Evolutionary conservation across 345 rosid genomes (phyloP).

Genomic region (Murraya koenigii): DNA sequence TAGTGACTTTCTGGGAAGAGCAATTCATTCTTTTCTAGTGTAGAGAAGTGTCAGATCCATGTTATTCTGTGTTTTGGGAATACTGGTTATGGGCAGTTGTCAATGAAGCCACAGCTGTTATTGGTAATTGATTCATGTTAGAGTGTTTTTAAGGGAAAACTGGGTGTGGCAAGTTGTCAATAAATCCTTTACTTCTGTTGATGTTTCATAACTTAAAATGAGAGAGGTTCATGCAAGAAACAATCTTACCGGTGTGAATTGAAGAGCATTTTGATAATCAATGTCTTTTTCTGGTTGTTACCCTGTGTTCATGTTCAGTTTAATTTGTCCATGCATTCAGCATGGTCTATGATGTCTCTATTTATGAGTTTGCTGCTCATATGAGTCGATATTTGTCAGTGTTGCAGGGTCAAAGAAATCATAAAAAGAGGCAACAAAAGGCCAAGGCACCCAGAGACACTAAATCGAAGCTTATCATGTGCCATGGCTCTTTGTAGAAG

Average conservation of each 20-base stretch:
- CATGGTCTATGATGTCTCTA: neutral
- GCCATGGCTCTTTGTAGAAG: neutral
- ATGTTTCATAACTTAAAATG: neutral
- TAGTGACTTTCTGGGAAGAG: neutral
- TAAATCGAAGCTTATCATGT: neutral
- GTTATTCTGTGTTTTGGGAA: neutral
- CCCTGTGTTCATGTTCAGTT: neutral
- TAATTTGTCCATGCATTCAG: neutral
- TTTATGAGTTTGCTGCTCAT: neutral
- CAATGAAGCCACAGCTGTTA: neutral
- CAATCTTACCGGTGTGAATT: neutral
- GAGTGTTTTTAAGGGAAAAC: neutral
- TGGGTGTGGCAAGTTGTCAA: neutral
- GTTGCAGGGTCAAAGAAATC: constrained; percentile 9
- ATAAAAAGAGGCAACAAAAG: neutral
- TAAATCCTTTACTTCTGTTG: neutral
- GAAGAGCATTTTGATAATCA: neutral
- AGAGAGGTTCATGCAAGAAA: neutral
- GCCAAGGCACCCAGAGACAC: neutral
- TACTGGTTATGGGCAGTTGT: neutral
- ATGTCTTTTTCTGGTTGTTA: neutral
- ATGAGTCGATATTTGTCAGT: neutral
- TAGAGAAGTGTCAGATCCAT: neutral
- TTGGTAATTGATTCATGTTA: neutral
- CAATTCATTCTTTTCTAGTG: neutral